Conservation (phyloP, 306 rosid species). For the Malus orientalis region DNA sequence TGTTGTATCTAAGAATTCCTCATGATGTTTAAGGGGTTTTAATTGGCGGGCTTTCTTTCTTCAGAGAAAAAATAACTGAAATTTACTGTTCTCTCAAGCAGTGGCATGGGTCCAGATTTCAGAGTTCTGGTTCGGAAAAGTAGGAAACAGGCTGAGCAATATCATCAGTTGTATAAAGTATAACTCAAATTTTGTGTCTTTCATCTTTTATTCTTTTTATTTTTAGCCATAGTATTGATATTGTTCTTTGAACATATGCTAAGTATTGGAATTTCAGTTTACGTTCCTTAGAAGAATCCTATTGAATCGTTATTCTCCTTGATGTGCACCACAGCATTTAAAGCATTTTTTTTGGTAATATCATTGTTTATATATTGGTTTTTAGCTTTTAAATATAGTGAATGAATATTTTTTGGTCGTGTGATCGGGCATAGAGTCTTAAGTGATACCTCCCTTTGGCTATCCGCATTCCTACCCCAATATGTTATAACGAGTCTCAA, state of each 20-base stretch:
- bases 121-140: conserved; percentile 78
- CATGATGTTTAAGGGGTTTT: not conserved
- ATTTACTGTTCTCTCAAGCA: conserved; percentile 12
- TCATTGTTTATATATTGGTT: not conserved
- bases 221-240: not conserved
- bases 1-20: not conserved
- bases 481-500: not conserved
- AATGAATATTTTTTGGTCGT: not conserved
- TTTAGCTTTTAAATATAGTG: not conserved
- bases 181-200: not conserved
- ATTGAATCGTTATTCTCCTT: not conserved
- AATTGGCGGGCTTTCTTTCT: not conserved
- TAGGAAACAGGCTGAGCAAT: conserved; percentile 82
- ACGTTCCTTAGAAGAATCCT: not conserved
- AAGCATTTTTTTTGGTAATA: not conserved
- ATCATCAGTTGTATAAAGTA: conserved; percentile 69
- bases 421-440: not conserved
- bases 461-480: not conserved
- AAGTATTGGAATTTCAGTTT: not conserved
- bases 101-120: conserved; percentile 88
- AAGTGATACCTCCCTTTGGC: not conserved
- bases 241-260: not conserved
- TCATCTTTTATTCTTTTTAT: not conserved
- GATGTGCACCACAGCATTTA: not conserved
- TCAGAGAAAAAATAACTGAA: not conserved